These are phyloP conservation scores for Rubus idaeus DNA, from an alignment of 306 rosid species.

Conservation along the genomic window DNA sequence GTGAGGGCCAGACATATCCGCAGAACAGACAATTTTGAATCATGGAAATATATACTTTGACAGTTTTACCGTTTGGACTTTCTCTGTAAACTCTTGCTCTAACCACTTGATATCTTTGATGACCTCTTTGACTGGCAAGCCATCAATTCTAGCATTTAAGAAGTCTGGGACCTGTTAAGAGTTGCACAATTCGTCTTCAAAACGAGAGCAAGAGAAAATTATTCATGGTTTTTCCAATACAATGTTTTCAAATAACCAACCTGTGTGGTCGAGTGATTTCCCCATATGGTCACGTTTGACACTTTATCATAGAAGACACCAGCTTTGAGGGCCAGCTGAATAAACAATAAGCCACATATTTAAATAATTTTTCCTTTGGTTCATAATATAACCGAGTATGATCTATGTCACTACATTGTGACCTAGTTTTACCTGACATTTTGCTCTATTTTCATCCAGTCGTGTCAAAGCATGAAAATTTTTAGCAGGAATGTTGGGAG, in stretches of 20 bases:
- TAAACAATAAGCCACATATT: conserved; percentile 27
- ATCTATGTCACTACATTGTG: background rate
- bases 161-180: conserved; percentile 85
- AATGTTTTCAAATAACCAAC: conserved; percentile 55
- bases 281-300: conserved; percentile 94
- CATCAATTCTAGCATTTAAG: conserved; percentile 84
- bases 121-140: conserved; percentile 79
- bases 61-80: conserved; percentile 73
- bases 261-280: conserved; percentile 99
- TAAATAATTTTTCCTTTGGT: conserved; percentile 6
- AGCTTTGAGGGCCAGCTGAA: conserved; percentile 93
- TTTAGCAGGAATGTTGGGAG: conserved; percentile 92
- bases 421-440: conserved; percentile 74
- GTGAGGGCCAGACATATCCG: background rate
- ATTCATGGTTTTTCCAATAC: conserved; percentile 7
- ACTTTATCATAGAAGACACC: conserved; percentile 98
- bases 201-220: conserved; percentile 14
- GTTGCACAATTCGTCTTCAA: conserved; percentile 12
- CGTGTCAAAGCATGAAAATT: conserved; percentile 95
- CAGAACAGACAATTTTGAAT: background rate
- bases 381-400: background rate
- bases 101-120: conserved; percentile 89
- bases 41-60: background rate
- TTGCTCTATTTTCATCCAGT: conserved; percentile 94
- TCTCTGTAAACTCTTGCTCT: conserved; percentile 86